These are phyloP conservation scores for Venustampulla echinocandica DNA, from an alignment of 495 filamentous ascomycete genomes.

Conservation along the genomic window DNA sequence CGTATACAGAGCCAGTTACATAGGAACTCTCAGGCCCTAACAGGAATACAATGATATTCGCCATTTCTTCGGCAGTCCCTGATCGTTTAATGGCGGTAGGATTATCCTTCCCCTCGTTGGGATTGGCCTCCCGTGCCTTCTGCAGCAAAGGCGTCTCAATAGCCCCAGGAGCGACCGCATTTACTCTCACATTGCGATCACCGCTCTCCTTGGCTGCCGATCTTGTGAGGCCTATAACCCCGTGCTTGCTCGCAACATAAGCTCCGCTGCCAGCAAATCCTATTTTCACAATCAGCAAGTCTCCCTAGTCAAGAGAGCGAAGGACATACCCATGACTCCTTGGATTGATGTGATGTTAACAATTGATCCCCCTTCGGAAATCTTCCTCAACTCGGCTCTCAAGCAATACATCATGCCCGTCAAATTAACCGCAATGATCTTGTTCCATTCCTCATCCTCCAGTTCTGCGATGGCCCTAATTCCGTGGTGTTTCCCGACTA, in stretches of 20 bases:
- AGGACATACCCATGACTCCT: slow-evolving; percentile 25
- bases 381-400: slow-evolving; percentile 42
- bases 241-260: slow-evolving; percentile 49
- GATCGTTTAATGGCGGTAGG: slow-evolving; percentile 39
- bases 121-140: slow-evolving; percentile 16
- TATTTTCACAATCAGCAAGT: slow-evolving; percentile 27
- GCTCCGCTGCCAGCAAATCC: slow-evolving; percentile 27
- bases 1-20: slow-evolving; percentile 45
- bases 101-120: slow-evolving; percentile 27
- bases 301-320: slow-evolving; percentile 31
- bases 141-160: slow-evolving; percentile 21
- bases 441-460: slow-evolving; percentile 41
- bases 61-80: slow-evolving; percentile 44
- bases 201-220: slow-evolving; percentile 48
- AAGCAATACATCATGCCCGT: slow-evolving; percentile 51
- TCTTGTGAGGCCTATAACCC: slow-evolving; percentile 46
- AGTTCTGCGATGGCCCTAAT: slow-evolving; percentile 30
- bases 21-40: slow-evolving; percentile 40
- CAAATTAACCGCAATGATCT: slow-evolving; percentile 46
- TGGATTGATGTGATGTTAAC: slow-evolving; percentile 25
- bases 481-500: slow-evolving; percentile 31
- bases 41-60: slow-evolving; percentile 44
- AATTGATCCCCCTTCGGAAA: slow-evolving; percentile 28
- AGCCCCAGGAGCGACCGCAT: slow-evolving; percentile 46
- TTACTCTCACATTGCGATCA: slow-evolving; percentile 41